phyloP scores from a whole-genome alignment of 192 early-diverging fungal species.

The Coemansia sp. region DNA sequence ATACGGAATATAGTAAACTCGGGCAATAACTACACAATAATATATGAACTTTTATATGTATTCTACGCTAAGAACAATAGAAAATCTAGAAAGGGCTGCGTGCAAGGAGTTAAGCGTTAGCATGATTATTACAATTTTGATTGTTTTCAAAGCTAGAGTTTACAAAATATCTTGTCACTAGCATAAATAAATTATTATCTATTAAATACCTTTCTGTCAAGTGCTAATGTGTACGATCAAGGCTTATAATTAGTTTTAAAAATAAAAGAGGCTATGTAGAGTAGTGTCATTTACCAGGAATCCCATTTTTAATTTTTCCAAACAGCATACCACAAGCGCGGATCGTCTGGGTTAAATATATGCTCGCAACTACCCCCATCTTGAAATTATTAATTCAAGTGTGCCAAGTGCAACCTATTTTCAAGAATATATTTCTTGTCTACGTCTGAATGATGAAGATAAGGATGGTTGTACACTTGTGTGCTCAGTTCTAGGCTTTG shows the following conservation, averaged over 20 bases:
- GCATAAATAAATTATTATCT: no score
- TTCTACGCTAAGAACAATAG: background rate
- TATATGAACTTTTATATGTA: no score
- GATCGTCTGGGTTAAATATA: slow-evolving; percentile 7
- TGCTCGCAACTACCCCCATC: background rate
- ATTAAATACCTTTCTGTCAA: no score
- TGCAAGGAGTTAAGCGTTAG: no score
- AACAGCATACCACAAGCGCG: slow-evolving; percentile 9
- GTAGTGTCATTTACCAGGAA: background rate
- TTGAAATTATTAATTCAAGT: background rate
- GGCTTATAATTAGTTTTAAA: no score
- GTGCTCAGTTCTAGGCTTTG: no score
- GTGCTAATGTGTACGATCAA: no score
- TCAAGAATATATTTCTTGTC: background rate
- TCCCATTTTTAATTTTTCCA: background rate
- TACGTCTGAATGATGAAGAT: background rate
- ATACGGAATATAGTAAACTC: background rate
- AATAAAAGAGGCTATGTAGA: no score
- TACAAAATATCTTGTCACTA: no score
- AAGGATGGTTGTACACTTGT: background rate
- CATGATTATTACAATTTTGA: no score
- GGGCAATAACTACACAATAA: background rate
- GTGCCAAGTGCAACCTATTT: background rate
- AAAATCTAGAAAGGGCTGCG: background rate
- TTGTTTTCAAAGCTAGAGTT: no score